Conservation (phyloP, 805 yeast species). For the Grigorovia jiainica region DNA sequence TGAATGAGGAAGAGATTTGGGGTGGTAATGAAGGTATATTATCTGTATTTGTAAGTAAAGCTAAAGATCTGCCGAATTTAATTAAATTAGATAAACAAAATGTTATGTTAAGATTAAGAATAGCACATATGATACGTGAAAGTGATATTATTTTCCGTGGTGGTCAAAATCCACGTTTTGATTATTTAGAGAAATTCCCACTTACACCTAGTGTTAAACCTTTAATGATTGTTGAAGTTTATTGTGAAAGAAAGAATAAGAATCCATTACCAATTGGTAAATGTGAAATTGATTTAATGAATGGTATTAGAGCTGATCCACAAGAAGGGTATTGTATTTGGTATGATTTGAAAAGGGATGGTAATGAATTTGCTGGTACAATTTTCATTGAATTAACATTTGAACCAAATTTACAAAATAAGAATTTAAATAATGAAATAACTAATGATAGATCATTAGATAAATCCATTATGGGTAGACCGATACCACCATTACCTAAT, state of each 20-base stretch:
- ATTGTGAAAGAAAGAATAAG: constrained; percentile 66
- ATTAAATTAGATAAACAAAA: constrained; percentile 86
- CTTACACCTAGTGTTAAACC: constrained; percentile 57
- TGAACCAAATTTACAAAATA: constrained; percentile 39
- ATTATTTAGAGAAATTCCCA: constrained; percentile 60
- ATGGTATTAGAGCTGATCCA: constrained; percentile 56
- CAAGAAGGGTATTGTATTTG: constrained; percentile 78
- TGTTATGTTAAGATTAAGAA: constrained; percentile 76
- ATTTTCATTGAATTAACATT: constrained; percentile 88
- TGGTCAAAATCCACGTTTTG: constrained; percentile 91
- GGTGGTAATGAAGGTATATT: constrained; percentile 40
- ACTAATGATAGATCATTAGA: constrained; percentile 14
- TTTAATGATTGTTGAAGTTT: constrained; percentile 54
- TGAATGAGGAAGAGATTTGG: constrained; percentile 24
- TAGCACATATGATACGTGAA: constrained; percentile 73
- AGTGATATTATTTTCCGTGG: constrained; percentile 76
- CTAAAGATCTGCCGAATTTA: constrained; percentile 78
- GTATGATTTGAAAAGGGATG: constrained; percentile 58
- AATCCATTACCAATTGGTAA: constrained; percentile 85
- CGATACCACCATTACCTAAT: constrained; percentile 27
- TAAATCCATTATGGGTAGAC: constrained; percentile 21
- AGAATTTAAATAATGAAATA: neutral
- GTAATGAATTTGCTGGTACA: constrained; percentile 72
- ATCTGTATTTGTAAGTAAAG: constrained; percentile 69
- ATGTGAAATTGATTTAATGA: constrained; percentile 64